Conservation (phyloP, 2,329 filamentous ascomycete species). For the Diatrype stigma region DNA sequence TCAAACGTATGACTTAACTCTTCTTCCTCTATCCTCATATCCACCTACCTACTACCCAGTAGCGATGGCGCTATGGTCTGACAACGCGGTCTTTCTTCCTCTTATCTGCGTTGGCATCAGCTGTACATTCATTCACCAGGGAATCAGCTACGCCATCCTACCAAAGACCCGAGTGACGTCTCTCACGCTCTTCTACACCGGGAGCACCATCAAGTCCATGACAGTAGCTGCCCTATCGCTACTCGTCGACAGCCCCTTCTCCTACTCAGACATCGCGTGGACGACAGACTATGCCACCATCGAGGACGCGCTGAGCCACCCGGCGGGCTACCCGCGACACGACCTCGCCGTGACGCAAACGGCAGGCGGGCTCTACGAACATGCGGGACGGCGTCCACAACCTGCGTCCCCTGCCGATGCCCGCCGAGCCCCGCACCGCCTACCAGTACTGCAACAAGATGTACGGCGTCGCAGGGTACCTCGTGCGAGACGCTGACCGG, state of each 20-base stretch:
- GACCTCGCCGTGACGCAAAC: constrained; percentile 27
- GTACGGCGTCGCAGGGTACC: constrained; percentile 40
- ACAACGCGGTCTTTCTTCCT: no score
- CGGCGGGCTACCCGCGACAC: constrained; percentile 45
- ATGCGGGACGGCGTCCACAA: constrained; percentile 37
- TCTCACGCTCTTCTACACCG: constrained; percentile 51
- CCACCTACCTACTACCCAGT: constrained; percentile 1
- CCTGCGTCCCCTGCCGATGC: constrained; percentile 38
- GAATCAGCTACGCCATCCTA: constrained; percentile 33
- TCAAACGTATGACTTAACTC: constrained; percentile 21
- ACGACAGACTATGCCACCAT: constrained; percentile 46
- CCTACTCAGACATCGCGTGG: constrained; percentile 40
- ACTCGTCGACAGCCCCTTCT: constrained; percentile 41
- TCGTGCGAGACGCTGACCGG: constrained; percentile 38
- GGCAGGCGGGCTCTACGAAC: no score
- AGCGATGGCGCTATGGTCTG: no score
- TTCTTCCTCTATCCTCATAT: not conserved
- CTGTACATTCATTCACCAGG: constrained; percentile 22
- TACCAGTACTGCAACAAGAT: constrained; percentile 48
- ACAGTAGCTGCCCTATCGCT: constrained; percentile 45
- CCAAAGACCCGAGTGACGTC: constrained; percentile 34
- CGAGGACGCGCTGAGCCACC: constrained; percentile 50
- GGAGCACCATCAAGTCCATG: constrained; percentile 54
- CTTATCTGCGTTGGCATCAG: not conserved
- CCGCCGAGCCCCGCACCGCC: constrained; percentile 29